Evolutionary conservation across 176 grass and related monocot species (phyloP).

Genomic region (Oryza glumipatula): DNA sequence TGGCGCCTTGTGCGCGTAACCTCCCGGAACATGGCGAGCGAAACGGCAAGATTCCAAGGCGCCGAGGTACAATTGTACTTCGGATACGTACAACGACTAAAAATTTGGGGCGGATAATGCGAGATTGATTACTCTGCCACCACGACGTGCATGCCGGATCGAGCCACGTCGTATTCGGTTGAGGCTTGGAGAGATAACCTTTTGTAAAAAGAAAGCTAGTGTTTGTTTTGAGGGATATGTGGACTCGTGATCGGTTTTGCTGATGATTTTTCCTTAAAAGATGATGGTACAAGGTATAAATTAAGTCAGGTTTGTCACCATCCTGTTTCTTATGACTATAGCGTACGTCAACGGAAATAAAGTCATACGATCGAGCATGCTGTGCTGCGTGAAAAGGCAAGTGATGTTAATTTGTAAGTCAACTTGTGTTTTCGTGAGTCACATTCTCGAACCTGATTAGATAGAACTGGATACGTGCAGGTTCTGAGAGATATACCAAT

Average conservation of each 20-base stretch:
- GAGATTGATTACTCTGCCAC: neutral
- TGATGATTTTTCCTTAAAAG: neutral
- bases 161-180: too few species aligned
- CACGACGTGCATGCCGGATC: neutral
- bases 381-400: neutral
- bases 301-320: neutral
- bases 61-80: neutral
- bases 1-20: neutral
- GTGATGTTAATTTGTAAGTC: neutral
- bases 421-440: neutral
- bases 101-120: neutral
- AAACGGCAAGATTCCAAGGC: conserved; percentile 16
- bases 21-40: conserved; percentile 10
- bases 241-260: neutral
- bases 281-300: neutral
- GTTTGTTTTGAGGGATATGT: neutral
- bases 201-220: neutral
- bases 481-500: neutral
- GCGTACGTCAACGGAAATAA: neutral
- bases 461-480: too few species aligned
- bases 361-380: neutral
- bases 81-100: neutral
- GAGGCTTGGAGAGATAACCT: neutral
- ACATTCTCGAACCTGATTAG: neutral
- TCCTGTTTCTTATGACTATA: neutral